Base-by-base conservation (phyloP, 306 rosid species). In the Lupinus albus region DNA sequence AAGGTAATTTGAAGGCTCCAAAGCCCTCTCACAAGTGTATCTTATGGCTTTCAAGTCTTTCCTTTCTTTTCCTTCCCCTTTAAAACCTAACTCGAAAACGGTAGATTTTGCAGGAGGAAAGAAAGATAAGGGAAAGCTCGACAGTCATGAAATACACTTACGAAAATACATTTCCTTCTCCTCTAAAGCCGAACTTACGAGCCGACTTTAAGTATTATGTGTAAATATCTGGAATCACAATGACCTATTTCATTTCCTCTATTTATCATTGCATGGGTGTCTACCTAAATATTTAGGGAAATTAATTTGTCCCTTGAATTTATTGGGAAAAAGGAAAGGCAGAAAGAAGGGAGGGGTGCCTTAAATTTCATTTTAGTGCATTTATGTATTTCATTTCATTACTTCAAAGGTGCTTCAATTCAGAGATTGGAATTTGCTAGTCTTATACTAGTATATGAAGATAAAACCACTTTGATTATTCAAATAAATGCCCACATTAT, bases 201-300 rank as follows among this genome's bases (percentile, higher is more conserved):
- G n/a, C n/a, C n/a, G n/a, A n/a, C n/a, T n/a, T n/a, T n/a, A n/a
- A n/a, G n/a, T n/a, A n/a, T n/a, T n/a, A 10, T 39, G 45, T 74
- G 80, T 81, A 81, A 64, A 83, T 83, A 73, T 72, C 5, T 64
- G 46, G 11, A 28, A 33, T 33, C 72, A 36, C 61, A 35, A 55
- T 12, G 33, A n/a, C 45, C 38, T 35, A 36, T 76, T 53, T 61
- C 58, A 16, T 35, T 61, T 69, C 67, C 52, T 16, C 47, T 38
- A 6, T 70, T 11, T 65, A 57, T 8, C 44, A 39, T 35, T 70
- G 54, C 73, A 20, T 11, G 5, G 1, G 3, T 60, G 30, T 8
- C 9, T 35, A 1, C 4, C 35, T 68, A 54, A 70, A 63, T 68
- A 54, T 55, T 25, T 61, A 25, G 76, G 54, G 62, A 63, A 35